These are phyloP conservation scores for Paratinospora sagittata DNA, from an alignment of 164 flowering plant species.

Conservation along the genomic window DNA sequence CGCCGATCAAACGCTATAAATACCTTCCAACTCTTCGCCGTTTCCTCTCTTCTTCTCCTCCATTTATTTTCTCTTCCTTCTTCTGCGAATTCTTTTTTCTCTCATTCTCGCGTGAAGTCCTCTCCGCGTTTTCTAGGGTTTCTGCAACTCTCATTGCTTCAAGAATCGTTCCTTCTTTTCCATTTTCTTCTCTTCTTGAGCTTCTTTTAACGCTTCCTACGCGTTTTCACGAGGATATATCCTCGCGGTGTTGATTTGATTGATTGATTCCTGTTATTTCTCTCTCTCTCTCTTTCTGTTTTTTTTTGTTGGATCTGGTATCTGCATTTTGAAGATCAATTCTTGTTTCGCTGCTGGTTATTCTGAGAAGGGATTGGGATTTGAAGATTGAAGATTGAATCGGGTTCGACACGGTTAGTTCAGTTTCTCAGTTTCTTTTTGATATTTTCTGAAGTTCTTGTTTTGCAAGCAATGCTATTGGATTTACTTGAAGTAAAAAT, in stretches of 20 bases:
- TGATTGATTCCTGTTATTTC: background rate
- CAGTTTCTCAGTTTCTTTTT: background rate
- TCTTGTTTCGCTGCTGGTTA: no score
- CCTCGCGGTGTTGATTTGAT: no score
- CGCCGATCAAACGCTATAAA: conserved; percentile 24
- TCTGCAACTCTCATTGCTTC: background rate
- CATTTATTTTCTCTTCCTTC: background rate
- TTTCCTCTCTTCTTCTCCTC: background rate
- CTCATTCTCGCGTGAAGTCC: background rate
- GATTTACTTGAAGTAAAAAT: conserved; percentile 1
- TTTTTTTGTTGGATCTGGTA: background rate
- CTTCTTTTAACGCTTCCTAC: background rate
- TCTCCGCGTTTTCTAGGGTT: background rate
- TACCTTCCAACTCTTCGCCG: conserved; percentile 6
- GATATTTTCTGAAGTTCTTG: background rate
- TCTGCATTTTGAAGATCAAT: conserved; percentile 3
- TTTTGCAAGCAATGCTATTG: background rate
- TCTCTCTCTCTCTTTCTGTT: background rate
- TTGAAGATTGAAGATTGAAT: conserved; percentile 2
- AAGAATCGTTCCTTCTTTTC: background rate
- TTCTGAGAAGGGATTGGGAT: no score
- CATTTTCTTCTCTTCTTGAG: background rate
- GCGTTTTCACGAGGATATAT: no score
- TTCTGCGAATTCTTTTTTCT: background rate
- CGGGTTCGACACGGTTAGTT: background rate